phyloP scores from a whole-genome alignment of 2,329 filamentous ascomycete species.

The Neopestalotiopsis sp. region DNA sequence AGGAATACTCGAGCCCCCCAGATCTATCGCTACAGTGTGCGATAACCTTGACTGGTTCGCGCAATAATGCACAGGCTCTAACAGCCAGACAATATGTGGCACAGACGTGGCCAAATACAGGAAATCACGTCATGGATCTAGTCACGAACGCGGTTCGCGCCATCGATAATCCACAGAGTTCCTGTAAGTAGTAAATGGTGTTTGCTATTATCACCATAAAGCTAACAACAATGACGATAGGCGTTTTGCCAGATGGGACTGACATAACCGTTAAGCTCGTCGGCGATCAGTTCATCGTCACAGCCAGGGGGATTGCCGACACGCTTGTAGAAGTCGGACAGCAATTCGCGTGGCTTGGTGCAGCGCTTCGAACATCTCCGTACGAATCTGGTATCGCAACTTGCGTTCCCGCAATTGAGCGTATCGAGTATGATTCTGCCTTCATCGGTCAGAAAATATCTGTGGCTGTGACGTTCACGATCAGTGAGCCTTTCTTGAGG shows the following conservation, averaged over 20 bases:
- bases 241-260: neutral
- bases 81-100: neutral
- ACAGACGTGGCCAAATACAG: neutral
- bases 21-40: neutral
- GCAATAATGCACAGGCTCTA: neutral
- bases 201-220: too few species aligned
- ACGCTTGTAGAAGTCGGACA: slow-evolving; percentile 39
- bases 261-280: neutral
- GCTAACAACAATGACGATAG: too few species aligned
- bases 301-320: slow-evolving; percentile 14
- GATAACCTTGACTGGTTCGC: neutral
- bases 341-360: slow-evolving; percentile 40
- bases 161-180: too few species aligned
- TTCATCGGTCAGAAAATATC: neutral
- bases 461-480: too few species aligned
- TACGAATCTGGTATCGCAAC: slow-evolving; percentile 19
- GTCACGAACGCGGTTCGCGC: too few species aligned
- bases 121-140: neutral
- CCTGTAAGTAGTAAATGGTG: too few species aligned
- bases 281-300: neutral
- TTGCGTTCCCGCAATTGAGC: neutral
- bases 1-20: too few species aligned
- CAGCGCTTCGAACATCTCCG: slow-evolving; percentile 34
- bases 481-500: neutral
- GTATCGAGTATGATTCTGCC: too few species aligned